Base-by-base conservation (phyloP, 1,139 yeast genomes). In the Candida sp. region DNA sequence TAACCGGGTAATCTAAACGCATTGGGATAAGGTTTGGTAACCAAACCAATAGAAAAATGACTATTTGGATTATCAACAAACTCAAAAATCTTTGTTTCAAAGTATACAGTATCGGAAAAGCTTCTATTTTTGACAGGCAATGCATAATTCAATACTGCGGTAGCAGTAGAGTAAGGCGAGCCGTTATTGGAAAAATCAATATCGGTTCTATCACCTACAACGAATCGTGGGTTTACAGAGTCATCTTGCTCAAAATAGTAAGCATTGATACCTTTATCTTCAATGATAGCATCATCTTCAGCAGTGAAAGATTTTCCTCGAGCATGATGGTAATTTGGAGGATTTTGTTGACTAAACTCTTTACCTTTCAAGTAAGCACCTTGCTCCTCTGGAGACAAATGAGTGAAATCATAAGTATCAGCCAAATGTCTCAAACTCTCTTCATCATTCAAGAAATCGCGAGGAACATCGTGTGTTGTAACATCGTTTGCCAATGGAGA, bases 1-100 rank as follows among this genome's bases (percentile, higher is more conserved):
- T 78, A 77, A 0, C 98, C 98, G 0, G 99, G 99, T 33, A 90
- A 71, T 52, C 96, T 73, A 62, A 90, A 93, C 41, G 82, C 70
- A 15, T 60, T 50, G 1, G 99, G 98, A 58, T 90, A 90, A 1
- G 98, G 97, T 55, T 84, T 86, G 0, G 97, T 86, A 9, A 87
- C 80, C 29, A 91, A 69, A 0, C 99, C 99, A 37, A 93, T 76
- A 22, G 90, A 73, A 22, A 90, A 73, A 51, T 73, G 78, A 58
- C 73, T 61, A 21, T 88, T 78, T 11, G 72, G 67, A 29, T 55
- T 64, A 11, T 59, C 39, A 6, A 48, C 41, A 44, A 69, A 74
- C 47, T 79, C 85, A 59, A 71, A 82, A 1, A 85, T 64, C 54
- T 86, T 86, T 4, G 81, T 78, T 58, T 86, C 95, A 55, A 84